These are phyloP conservation scores for Myrica gale DNA, from an alignment of 306 rosid genomes.

Conservation along the genomic window DNA sequence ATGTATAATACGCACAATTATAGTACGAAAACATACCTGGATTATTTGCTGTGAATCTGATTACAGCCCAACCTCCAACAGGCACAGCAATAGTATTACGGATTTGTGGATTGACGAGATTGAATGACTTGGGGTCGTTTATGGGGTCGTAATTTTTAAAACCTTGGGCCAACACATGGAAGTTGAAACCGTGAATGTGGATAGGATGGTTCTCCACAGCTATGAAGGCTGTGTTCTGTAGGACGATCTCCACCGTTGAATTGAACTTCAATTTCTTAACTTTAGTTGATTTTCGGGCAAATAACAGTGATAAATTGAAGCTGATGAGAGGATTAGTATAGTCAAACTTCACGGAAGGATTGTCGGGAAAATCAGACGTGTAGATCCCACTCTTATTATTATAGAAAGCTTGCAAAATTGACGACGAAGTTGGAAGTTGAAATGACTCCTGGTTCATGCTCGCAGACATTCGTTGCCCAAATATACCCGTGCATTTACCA, in stretches of 20 bases:
- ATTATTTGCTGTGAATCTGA: constrained; percentile 47
- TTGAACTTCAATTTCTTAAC: constrained; percentile 55
- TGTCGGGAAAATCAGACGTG: constrained; percentile 47
- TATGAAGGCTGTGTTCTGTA: constrained; percentile 46
- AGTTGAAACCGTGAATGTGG: constrained; percentile 64
- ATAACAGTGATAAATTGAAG: background rate
- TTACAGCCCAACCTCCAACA: constrained; percentile 57
- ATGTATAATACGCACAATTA: background rate
- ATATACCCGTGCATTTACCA: constrained; percentile 34
- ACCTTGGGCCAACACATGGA: constrained; percentile 64
- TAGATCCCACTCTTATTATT: constrained; percentile 33
- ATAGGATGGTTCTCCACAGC: constrained; percentile 50
- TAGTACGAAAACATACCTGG: constrained; percentile 28
- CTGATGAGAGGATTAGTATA: constrained; percentile 27
- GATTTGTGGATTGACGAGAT: constrained; percentile 49
- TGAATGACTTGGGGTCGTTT: constrained; percentile 34
- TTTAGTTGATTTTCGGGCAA: constrained; percentile 50
- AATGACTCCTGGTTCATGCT: constrained; percentile 78
- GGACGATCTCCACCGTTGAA: constrained; percentile 53
- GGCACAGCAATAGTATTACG: constrained; percentile 72
- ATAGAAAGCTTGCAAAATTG: constrained; percentile 51
- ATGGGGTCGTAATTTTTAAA: constrained; percentile 49
- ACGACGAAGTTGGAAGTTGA: constrained; percentile 32
- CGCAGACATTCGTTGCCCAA: constrained; percentile 31
- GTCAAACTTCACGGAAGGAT: constrained; percentile 38